Conservation (phyloP, 345 rosid genomes). For the Leavenworthia alabamica region DNA sequence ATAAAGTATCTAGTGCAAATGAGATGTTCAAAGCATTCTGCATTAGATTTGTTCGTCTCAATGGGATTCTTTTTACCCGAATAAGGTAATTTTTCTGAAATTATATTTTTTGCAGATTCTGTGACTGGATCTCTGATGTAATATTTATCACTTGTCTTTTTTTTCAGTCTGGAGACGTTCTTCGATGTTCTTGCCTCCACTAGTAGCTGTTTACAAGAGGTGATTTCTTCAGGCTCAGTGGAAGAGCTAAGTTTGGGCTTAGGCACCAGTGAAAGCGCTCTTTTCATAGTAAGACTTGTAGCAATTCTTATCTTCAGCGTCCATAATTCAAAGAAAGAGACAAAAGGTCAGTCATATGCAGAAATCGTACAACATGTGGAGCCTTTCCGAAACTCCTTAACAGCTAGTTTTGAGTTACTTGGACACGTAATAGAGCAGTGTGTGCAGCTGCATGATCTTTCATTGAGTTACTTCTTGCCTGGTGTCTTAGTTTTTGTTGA, state of each 20-base stretch:
- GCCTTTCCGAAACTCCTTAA: slow-evolving; percentile 69
- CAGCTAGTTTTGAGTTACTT: slow-evolving; percentile 77
- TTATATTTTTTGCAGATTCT: neutral
- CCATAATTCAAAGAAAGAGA: slow-evolving; percentile 64
- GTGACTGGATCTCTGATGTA: neutral
- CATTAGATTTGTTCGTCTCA: slow-evolving; percentile 74
- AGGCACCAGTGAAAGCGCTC: slow-evolving; percentile 58
- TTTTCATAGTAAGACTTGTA: slow-evolving; percentile 63
- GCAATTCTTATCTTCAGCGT: slow-evolving; percentile 67
- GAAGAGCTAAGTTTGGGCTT: slow-evolving; percentile 64
- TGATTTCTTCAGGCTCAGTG: slow-evolving; percentile 56
- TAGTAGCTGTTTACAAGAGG: slow-evolving; percentile 53
- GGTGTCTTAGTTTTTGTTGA: slow-evolving; percentile 79
- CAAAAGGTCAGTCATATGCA: slow-evolving; percentile 78
- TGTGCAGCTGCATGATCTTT: slow-evolving; percentile 57
- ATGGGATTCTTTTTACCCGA: slow-evolving; percentile 91
- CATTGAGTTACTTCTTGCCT: slow-evolving; percentile 71
- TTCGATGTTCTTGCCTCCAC: slow-evolving; percentile 60
- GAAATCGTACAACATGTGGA: slow-evolving; percentile 89
- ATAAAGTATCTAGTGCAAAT: slow-evolving; percentile 33
- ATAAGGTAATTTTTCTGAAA: slow-evolving; percentile 51
- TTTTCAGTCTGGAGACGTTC: slow-evolving; percentile 81
- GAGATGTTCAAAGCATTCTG: slow-evolving; percentile 61
- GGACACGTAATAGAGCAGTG: slow-evolving; percentile 56
- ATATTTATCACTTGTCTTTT: slow-evolving; percentile 21